These are phyloP conservation scores for Aristolochia contorta DNA, from an alignment of 164 flowering plant species.

Conservation along the genomic window DNA sequence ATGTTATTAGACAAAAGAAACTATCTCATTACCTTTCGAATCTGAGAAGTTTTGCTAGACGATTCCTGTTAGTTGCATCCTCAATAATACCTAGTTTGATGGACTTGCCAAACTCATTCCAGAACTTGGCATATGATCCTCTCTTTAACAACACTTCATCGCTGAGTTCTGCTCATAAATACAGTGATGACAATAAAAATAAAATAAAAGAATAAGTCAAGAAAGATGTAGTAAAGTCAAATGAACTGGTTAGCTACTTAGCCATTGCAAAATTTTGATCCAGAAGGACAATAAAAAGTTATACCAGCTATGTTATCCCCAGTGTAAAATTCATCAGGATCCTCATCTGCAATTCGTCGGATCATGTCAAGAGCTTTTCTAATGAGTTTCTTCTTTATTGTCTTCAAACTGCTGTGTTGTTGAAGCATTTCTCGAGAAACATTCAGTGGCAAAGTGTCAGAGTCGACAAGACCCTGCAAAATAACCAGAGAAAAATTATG, in stretches of 20 bases:
- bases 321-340: conserved; percentile 64
- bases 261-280: too few relatives aligned
- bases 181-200: neutral
- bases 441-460: conserved; percentile 90
- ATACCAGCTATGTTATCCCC: conserved; percentile 73
- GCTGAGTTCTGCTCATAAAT: conserved; percentile 30
- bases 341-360: conserved; percentile 87
- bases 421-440: conserved; percentile 99
- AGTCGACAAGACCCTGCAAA: conserved; percentile 93
- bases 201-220: neutral
- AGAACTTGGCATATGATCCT: conserved; percentile 84
- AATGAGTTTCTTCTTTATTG: conserved; percentile 94
- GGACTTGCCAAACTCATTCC: conserved; percentile 98
- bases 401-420: conserved; percentile 87
- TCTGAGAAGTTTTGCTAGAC: conserved; percentile 92
- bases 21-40: conserved; percentile 68
- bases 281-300: neutral
- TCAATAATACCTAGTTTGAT: conserved; percentile 94
- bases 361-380: conserved; percentile 98
- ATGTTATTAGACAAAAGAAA: too few relatives aligned
- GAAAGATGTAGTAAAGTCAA: neutral
- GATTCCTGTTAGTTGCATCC: conserved; percentile 90
- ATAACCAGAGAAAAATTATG: neutral
- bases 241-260: neutral
- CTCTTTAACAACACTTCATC: conserved; percentile 54